These are phyloP conservation scores for Penicillium sp. DNA, from an alignment of 2,329 filamentous ascomycete genomes.

Conservation along the genomic window DNA sequence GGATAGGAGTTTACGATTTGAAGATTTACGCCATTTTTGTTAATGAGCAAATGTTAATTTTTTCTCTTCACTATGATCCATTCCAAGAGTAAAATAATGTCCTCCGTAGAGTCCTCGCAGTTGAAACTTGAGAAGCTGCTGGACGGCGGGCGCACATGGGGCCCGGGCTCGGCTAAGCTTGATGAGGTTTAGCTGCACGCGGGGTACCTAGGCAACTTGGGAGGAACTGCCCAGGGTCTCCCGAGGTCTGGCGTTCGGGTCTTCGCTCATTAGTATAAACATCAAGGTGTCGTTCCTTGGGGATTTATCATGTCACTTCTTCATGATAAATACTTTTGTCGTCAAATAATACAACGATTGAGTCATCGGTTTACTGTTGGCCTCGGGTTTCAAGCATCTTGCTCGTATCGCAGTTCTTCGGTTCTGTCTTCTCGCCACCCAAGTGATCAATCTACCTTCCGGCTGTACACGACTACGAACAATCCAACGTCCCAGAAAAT, in stretches of 20 bases:
- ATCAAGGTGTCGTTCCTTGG: neutral
- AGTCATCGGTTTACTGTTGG: neutral
- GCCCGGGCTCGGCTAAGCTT: slow-evolving; percentile 18
- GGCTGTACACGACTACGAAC: slow-evolving; percentile 15
- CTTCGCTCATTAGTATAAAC: slow-evolving; percentile 16
- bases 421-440: neutral
- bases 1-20: slow-evolving; percentile 32
- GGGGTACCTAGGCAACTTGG: slow-evolving; percentile 16
- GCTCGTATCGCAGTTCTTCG: neutral
- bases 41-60: slow-evolving; percentile 20
- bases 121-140: too few species aligned
- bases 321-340: neutral
- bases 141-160: slow-evolving; percentile 15
- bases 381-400: neutral
- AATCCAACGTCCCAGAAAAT: slow-evolving; percentile 17
- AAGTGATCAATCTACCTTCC: neutral
- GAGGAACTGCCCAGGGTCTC: slow-evolving; percentile 25
- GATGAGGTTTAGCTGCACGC: slow-evolving; percentile 20
- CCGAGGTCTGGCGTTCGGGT: slow-evolving; percentile 5
- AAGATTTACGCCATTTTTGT: slow-evolving; percentile 25
- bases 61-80: slow-evolving; percentile 1
- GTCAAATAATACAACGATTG: slow-evolving; percentile 4
- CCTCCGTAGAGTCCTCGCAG: neutral
- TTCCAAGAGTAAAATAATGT: neutral
- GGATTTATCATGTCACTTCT: slow-evolving; percentile 13